These are phyloP conservation scores for Acacia concinna DNA, from an alignment of 331 rosid species.

Conservation along the genomic window DNA sequence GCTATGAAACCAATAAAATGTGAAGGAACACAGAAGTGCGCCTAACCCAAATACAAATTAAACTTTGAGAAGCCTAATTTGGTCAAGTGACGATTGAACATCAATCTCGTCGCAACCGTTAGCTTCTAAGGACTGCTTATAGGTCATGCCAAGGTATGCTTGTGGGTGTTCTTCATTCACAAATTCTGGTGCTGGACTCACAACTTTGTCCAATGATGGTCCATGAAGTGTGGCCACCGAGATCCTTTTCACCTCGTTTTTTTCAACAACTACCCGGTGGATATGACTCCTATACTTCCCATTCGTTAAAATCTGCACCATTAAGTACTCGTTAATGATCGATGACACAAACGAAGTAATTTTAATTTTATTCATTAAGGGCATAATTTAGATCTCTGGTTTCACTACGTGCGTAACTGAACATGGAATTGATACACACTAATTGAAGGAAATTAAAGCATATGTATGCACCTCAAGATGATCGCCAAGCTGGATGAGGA, in stretches of 20 bases:
- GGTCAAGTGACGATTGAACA: slow-evolving; percentile 41
- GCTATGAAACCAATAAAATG: background rate
- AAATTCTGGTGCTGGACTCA: slow-evolving; percentile 42
- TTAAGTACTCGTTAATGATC: background rate
- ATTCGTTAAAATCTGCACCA: slow-evolving; percentile 44
- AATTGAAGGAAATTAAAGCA: background rate
- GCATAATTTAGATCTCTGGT: background rate
- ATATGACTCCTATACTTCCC: slow-evolving; percentile 56
- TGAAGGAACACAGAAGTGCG: background rate
- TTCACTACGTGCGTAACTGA: background rate
- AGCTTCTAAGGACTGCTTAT: slow-evolving; percentile 43
- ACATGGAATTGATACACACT: background rate
- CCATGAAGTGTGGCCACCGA: slow-evolving; percentile 54
- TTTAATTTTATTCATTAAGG: background rate
- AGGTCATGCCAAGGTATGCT: slow-evolving; percentile 44
- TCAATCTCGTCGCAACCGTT: slow-evolving; percentile 40
- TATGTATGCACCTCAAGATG: slow-evolving; percentile 50
- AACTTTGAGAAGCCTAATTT: slow-evolving; percentile 10
- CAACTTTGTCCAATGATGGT: slow-evolving; percentile 44
- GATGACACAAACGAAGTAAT: background rate
- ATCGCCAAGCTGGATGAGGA: slow-evolving; percentile 61
- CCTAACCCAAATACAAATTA: background rate
- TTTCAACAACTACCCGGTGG: slow-evolving; percentile 52
- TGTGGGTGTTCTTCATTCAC: slow-evolving; percentile 42
- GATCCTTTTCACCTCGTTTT: slow-evolving; percentile 42